Conservation (phyloP, 352 stramenopile genomes). For the Pythium rishiriense region DNA sequence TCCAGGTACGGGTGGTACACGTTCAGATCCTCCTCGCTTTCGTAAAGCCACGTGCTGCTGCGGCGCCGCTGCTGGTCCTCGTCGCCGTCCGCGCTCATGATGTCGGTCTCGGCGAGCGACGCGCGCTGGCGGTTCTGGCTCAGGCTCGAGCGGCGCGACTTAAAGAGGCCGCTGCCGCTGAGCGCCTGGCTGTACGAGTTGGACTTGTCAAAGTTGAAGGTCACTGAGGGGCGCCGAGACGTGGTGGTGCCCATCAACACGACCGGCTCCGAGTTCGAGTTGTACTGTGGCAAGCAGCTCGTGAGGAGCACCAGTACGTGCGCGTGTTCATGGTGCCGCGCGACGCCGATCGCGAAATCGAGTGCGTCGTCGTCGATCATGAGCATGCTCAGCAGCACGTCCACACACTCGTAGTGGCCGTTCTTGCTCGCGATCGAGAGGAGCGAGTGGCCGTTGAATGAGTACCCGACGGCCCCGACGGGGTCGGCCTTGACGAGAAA, state of each 20-base stretch:
- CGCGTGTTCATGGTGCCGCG: constrained; percentile 52
- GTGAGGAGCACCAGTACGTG: constrained; percentile 74
- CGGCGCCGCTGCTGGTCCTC: constrained; percentile 13
- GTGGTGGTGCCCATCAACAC: neutral
- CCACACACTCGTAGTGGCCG: constrained; percentile 73
- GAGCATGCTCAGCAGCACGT: constrained; percentile 44
- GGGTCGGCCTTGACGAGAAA: constrained; percentile 42
- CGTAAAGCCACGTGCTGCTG: constrained; percentile 30
- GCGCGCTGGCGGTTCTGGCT: constrained; percentile 20
- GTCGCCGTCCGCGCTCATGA: constrained; percentile 29
- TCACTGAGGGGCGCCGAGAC: constrained; percentile 3
- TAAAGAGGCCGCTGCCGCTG: neutral
- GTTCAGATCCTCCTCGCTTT: constrained; percentile 16
- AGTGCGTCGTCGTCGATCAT: constrained; percentile 31
- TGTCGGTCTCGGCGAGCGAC: constrained; percentile 41
- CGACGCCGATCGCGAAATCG: constrained; percentile 52
- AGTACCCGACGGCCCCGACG: constrained; percentile 40
- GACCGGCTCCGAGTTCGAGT: neutral
- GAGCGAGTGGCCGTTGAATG: constrained; percentile 62
- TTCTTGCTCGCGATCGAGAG: constrained; percentile 63
- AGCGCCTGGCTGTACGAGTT: neutral
- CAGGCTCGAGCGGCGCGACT: constrained; percentile 14
- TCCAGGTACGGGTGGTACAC: constrained; percentile 32
- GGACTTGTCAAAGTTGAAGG: constrained; percentile 7
- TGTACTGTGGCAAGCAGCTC: constrained; percentile 60